Evolutionary conservation across 108 stramenopile genomes (phyloP).

Genomic region (Skeletonema costatum): DNA sequence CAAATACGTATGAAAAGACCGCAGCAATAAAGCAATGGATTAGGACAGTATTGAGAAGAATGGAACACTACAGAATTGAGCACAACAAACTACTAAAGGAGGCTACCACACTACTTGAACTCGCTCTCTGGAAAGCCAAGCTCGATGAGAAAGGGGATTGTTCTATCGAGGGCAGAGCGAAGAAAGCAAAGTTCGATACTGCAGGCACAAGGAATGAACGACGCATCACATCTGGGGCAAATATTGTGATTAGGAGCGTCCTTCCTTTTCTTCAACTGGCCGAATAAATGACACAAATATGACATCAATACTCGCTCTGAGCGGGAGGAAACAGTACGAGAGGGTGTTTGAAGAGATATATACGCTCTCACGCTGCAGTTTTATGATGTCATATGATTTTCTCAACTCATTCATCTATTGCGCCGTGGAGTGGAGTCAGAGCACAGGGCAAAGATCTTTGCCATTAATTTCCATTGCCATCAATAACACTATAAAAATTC

Average conservation of each 20-base stretch:
- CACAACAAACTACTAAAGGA: background rate
- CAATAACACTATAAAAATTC: too few relatives aligned
- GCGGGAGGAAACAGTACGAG: too few relatives aligned
- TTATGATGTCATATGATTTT: too few relatives aligned
- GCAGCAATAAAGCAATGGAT: background rate
- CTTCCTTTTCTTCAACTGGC: background rate
- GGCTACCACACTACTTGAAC: background rate
- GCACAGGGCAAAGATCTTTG: too few relatives aligned
- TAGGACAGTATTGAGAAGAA: background rate
- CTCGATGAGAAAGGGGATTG: background rate
- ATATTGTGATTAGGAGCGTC: background rate
- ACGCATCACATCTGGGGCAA: background rate
- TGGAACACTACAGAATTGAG: background rate
- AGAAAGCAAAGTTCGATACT: background rate
- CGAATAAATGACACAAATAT: background rate
- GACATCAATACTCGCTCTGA: background rate
- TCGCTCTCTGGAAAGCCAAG: background rate
- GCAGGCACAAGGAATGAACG: background rate
- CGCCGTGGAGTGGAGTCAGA: too few relatives aligned
- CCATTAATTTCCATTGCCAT: too few relatives aligned
- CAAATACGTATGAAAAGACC: background rate
- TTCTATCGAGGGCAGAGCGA: background rate
- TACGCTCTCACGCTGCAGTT: too few relatives aligned
- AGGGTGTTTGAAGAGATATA: too few relatives aligned
- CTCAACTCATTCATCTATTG: too few relatives aligned